Conservation (phyloP, 176 grass and related monocot genomes). For the maize (Zea mays) region Zm-B73-REFERENCE-NAM-5.0 NC_050101.1:43254501-43255000, state of each 20-base stretch:
- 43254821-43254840: no score
- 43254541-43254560: conserved; percentile 34
- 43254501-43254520: conserved; percentile 15
- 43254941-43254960: conserved; percentile 71
- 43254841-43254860: conserved; percentile 36
- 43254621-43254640: conserved; percentile 22
- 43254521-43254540: conserved; percentile 28
- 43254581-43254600: conserved; percentile 19
- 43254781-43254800: no score
- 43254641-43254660: conserved; percentile 9
- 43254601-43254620: conserved; percentile 38
- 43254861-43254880: conserved; percentile 42
- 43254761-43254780: conserved; percentile 40
- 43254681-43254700: conserved; percentile 42
- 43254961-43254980: conserved; percentile 45
- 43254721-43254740: conserved; percentile 1
- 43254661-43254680: conserved; percentile 8
- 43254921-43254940: conserved; percentile 51
- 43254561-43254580: conserved; percentile 13
- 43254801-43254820: no score
- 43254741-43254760: background rate
- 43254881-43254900: conserved; percentile 45
- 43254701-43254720: conserved; percentile 1
- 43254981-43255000: conserved; percentile 36
- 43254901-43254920: conserved; percentile 48